Base-by-base conservation (phyloP, 805 yeast genomes). In the Candida hungchunana region DNA sequence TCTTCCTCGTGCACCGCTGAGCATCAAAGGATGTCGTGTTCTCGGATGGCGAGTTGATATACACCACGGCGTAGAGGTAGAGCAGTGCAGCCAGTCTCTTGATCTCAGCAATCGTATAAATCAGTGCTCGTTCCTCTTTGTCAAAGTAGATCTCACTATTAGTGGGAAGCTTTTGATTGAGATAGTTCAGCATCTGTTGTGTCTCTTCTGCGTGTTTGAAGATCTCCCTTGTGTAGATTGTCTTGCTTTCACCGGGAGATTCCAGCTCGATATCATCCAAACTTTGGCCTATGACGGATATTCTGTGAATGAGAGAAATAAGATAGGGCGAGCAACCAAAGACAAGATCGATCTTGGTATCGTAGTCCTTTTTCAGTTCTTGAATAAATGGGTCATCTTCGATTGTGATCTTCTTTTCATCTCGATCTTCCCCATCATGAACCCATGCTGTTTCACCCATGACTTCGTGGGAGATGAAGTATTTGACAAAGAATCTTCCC, bases 371-470 rank as follows among this genome's bases (percentile, higher is more conserved):
- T 36, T 61, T 62, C 32, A 62, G 42, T 18, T 39, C 50, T 36
- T 60, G 59, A 18, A 58, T 47, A 31, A 48, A 55, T 17, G 57
- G 56, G 32, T 57, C 60, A 22, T 58, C 62, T 23, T 48, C 51
- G n/a, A 51, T 50, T 7, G 48, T 50, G 8, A 46, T 20, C 13
- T 29, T 35, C 26, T 29, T 39, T 12, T 16, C 16, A n/a, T 31
- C 41, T 12, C 40, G 29, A 9, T 36, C 17, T 18, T 37, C 29
- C 13, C 35, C 36, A 21, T 55, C 56, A 27, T 48, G 46, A 14
- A 51, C 48, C 67, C 66, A 63, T 2, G 65, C 67, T 0, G 71
- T 66, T 31, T 63, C 67, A 4, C 69, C 67, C 68, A 67, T 61
- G 2, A 67, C 63, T 38, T 67, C 72, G 43, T 67, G 71, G 11